A percentile compares a stretch with the other conserved stretches of the same genome.
Evolutionary conservation across 2,329 filamentous ascomycete species (phyloP).

Genomic region (Paracoccidioides lutzii): DNA sequence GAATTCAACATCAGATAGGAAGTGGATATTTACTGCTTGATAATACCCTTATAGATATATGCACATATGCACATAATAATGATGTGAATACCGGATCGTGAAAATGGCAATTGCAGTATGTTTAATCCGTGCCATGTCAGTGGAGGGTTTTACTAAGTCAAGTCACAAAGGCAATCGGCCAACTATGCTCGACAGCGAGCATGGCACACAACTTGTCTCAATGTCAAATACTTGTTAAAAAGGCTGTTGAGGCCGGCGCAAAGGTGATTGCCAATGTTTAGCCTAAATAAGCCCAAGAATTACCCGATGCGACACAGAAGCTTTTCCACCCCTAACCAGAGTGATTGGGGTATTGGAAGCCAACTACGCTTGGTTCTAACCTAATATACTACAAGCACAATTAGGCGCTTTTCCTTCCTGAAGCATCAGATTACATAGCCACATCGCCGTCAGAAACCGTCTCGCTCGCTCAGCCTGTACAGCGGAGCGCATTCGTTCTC

Average conservation of each 20-base stretch:
- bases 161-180: constrained; percentile 59
- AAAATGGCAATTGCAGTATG: constrained; percentile 11
- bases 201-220: constrained; percentile 68
- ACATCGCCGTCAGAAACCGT: constrained; percentile 54
- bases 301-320: background rate
- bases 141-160: background rate
- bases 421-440: constrained; percentile 82
- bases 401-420: constrained; percentile 75
- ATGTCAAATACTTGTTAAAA: constrained; percentile 57
- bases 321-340: background rate
- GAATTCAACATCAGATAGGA: background rate
- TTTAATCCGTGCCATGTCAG: background rate
- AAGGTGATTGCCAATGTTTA: constrained; percentile 42
- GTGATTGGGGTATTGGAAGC: background rate
- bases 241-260: constrained; percentile 63
- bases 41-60: background rate
- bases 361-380: background rate
- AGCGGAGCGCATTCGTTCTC: constrained; percentile 57
- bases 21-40: background rate
- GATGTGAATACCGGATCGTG: background rate
- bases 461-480: constrained; percentile 54
- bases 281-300: background rate
- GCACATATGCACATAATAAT: background rate
- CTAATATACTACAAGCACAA: background rate
- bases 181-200: constrained; percentile 73